Evolutionary conservation across 768 basidiomycete species (phyloP).

Genomic region (Aureoboletus auriporus): DNA sequence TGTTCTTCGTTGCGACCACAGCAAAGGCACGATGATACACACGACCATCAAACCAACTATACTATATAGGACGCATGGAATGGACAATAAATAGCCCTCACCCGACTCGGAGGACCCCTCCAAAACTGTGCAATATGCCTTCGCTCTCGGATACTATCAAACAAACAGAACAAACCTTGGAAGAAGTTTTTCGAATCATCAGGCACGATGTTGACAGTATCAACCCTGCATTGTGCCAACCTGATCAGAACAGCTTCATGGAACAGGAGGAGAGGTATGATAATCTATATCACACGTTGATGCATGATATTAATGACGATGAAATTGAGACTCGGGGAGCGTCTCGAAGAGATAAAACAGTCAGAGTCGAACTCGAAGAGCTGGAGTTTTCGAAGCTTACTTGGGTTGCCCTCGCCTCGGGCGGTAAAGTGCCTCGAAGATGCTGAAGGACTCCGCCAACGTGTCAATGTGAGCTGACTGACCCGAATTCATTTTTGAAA

Average conservation of each 20-base stretch:
- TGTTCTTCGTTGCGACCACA: too few relatives aligned
- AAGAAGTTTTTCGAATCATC: background rate
- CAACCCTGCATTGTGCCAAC: background rate
- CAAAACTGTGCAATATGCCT: background rate
- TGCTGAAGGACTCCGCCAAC: conserved; percentile 2
- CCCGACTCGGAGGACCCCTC: too few relatives aligned
- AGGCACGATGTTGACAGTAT: background rate
- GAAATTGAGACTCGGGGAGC: background rate
- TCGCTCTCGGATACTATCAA: background rate
- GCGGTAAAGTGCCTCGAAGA: background rate
- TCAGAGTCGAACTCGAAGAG: background rate
- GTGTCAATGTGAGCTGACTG: conserved; percentile 2
- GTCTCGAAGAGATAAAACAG: background rate
- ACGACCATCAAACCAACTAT: too few relatives aligned
- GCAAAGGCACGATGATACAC: too few relatives aligned
- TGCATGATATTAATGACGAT: too few relatives aligned
- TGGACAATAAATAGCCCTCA: too few relatives aligned
- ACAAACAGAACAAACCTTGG: background rate
- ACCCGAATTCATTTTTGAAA: background rate
- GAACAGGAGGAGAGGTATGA: background rate
- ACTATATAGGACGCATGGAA: too few relatives aligned
- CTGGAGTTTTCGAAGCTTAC: background rate
- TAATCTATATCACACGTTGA: background rate
- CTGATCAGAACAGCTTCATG: background rate
- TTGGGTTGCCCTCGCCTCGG: conserved; percentile 8